Conservation (phyloP, 495 filamentous ascomycete genomes). For the Parathielavia hyrcaniae region DNA sequence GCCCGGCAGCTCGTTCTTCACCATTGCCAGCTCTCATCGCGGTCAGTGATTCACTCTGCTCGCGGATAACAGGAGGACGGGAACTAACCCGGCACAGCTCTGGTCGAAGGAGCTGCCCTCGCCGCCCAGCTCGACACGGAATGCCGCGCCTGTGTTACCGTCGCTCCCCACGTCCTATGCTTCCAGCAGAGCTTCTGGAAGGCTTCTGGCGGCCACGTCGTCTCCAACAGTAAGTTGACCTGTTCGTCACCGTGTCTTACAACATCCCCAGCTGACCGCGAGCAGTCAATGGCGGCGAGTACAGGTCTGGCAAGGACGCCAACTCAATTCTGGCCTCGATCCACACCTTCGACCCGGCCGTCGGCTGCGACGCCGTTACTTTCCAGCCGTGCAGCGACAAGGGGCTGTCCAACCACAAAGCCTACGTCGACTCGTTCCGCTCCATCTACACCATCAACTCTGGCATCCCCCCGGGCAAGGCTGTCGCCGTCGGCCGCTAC, state of each 20-base stretch:
- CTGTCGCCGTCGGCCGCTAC: constrained; percentile 62
- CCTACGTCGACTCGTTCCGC: constrained; percentile 57
- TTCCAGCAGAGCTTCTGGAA: constrained; percentile 62
- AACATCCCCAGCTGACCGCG: constrained; percentile 2
- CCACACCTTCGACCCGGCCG: constrained; percentile 56
- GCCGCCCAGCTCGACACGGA: constrained; percentile 41
- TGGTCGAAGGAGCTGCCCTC: constrained; percentile 59
- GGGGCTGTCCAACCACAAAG: constrained; percentile 61
- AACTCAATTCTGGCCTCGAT: constrained; percentile 58
- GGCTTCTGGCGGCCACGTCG: constrained; percentile 45
- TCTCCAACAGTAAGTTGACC: constrained; percentile 49
- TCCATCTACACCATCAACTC: constrained; percentile 54
- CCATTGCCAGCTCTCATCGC: constrained; percentile 37
- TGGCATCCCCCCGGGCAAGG: constrained; percentile 42
- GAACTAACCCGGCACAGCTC: constrained; percentile 30
- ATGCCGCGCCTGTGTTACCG: constrained; percentile 45
- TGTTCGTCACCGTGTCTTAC: too few species aligned
- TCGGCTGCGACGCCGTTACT: constrained; percentile 51
- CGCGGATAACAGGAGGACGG: fast-evolving
- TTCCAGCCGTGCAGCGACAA: constrained; percentile 60
- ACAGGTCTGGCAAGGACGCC: constrained; percentile 54
- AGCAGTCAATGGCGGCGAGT: constrained; percentile 36
- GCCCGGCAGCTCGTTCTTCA: constrained; percentile 55
- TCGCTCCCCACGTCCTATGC: constrained; percentile 56
- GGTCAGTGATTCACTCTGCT: constrained; percentile 19